Evolutionary conservation across 495 filamentous ascomycete species (phyloP).

Genomic region (Tuber magnatum): DNA sequence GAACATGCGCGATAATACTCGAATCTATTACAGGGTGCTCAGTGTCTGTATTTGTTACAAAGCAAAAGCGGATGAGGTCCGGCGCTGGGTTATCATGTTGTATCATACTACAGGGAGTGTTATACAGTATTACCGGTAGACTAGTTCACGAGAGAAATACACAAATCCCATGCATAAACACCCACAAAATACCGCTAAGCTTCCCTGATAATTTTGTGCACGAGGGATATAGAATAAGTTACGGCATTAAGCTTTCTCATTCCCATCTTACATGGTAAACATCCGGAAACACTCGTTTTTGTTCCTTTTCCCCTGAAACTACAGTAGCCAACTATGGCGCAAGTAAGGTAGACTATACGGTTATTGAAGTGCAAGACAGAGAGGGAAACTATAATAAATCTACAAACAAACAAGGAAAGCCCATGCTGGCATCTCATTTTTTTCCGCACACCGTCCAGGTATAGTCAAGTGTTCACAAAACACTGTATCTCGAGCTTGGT

Average conservation of each 20-base stretch:
- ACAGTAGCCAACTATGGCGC: background rate
- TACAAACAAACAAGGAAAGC: background rate
- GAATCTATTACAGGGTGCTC: too few species aligned
- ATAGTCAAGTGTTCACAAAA: slow-evolving; percentile 52
- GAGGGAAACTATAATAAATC: background rate
- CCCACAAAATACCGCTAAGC: background rate
- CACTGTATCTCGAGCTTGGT: slow-evolving; percentile 79
- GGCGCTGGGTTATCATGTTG: too few species aligned
- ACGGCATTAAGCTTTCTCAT: background rate
- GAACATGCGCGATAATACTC: too few species aligned
- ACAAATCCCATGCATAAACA: background rate
- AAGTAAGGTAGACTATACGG: background rate
- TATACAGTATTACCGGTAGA: too few species aligned
- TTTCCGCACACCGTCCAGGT: background rate
- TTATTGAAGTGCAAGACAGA: background rate
- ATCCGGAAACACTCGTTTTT: background rate
- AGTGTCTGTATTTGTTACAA: too few species aligned
- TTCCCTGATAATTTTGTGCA: background rate
- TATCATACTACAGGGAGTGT: too few species aligned
- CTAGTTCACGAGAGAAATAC: background rate
- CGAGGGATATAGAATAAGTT: background rate
- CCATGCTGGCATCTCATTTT: background rate
- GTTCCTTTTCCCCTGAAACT: background rate
- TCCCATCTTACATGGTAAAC: background rate
- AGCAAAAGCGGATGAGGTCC: too few species aligned